Base-by-base conservation (phyloP, 768 basidiomycete genomes). In the Boletus tomentosulus region DNA sequence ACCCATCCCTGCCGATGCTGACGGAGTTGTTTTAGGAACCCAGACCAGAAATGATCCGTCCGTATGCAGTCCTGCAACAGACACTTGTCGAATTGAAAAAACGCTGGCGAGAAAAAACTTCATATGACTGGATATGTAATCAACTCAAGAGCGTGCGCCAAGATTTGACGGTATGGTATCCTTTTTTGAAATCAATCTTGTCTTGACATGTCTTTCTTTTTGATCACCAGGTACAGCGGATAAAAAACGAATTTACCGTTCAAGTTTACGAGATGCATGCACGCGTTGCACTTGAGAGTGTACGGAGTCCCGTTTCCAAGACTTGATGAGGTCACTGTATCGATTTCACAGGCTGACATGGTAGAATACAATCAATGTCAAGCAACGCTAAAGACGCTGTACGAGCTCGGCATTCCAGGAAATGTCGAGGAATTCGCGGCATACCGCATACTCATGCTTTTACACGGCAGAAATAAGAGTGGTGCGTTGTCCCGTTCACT, bases 361-460 rank as follows among this genome's bases (percentile, higher is more conserved):
- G 94, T 97, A 60, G 97, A 99, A 81, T 98, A 96, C 69, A 98
- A 97, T 71, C 91, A 95, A 71, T 99, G 97, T 73, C 94, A 98
- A 71, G 88, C 89, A 30, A 88, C 91, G 59, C 75, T 98, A 42
- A 88, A 87, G 65, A 81, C 82, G 48, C 82, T 99, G 25, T 98
- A 99, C 71, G 94, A 96, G 59, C 83, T 95, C 53, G 94, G 94
- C 39, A 85, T 99, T 48, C 84, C 86, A 45, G 97, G 95, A 49
- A 89, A 91, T 68, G 87, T 87, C 10, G 91, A 96, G 66, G 97
- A 99, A 73, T 99, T 98, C 65, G 85, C 95, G 13, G 96, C 94
- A 48, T 99, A 99, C 69, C 91, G 93, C 46, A 97, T 99, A 66
- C 82, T 99, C 47, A 94, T 98, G 84, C 79, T 98, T 22, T 70